A percentile compares a stretch with the other conserved stretches of the same genome.
These are phyloP conservation scores for Xylaria sp. DNA, from an alignment of 2,329 filamentous ascomycete genomes.

Conservation along the genomic window DNA sequence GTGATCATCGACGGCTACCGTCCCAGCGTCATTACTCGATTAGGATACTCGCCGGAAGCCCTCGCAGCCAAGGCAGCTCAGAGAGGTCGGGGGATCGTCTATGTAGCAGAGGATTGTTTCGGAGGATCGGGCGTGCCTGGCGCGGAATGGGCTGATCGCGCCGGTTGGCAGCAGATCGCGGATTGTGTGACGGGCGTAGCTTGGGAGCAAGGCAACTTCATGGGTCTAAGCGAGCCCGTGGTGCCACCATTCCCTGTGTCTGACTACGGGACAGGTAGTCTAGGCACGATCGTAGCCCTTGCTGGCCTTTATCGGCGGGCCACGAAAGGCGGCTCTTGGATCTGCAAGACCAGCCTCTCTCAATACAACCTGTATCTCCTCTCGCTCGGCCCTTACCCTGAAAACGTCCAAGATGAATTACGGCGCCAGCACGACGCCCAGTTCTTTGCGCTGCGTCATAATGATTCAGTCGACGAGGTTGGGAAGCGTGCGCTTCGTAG, in stretches of 20 bases:
- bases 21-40: conserved; percentile 65
- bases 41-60: conserved; percentile 66
- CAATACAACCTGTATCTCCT: conserved; percentile 47
- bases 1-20: conserved; percentile 73
- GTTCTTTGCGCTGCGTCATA: conserved; percentile 61
- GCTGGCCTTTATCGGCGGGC: conserved; percentile 43
- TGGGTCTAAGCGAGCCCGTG: conserved; percentile 60
- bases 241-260: conserved; percentile 69
- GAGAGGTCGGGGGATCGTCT: conserved; percentile 67
- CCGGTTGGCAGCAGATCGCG: conserved; percentile 65
- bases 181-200: conserved; percentile 47
- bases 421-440: conserved; percentile 53
- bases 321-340: conserved; percentile 43
- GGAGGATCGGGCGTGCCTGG: conserved; percentile 57
- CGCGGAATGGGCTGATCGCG: conserved; percentile 64
- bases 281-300: conserved; percentile 44
- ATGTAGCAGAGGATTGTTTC: conserved; percentile 75
- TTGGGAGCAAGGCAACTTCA: conserved; percentile 46
- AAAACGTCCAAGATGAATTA: conserved; percentile 53
- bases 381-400: conserved; percentile 53
- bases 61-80: conserved; percentile 58
- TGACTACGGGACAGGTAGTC: conserved; percentile 49
- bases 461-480: conserved; percentile 64
- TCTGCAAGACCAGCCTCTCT: conserved; percentile 43
- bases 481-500: conserved; percentile 59